Base-by-base conservation (phyloP, 139 green algal species). In the Chlamydomonas sp. region DNA sequence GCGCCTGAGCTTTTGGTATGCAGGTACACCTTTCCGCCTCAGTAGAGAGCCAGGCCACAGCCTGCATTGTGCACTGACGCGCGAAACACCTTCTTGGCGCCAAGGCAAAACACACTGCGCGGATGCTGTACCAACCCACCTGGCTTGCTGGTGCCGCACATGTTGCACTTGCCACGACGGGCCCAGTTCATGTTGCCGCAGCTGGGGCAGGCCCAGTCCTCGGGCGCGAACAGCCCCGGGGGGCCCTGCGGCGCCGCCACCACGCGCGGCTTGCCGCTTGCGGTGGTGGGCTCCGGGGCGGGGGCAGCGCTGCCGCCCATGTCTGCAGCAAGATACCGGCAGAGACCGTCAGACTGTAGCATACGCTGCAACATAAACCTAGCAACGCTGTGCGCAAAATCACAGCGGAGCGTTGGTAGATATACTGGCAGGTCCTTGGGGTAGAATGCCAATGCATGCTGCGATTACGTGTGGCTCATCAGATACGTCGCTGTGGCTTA, bases 141-240 rank as follows among this genome's bases (percentile, higher is more conserved):
- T 18, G 92, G 92, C 91, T 96, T 96, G n/a, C 78, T 61, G 6
- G 85, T 86, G 18, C 82, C 84, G 78, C 93, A 96, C 85, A 93
- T 75, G 91, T 98, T 98, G 93, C 96, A 98, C 12, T 83, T 85
- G 77, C 84, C 89, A 18, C 95, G 89, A n/a, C 93, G 90, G 0
- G 92, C 94, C 90, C 95, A 98, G 92, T 96, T 97, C 77, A 93
- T 95, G 88, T 98, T 98, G 79, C 94, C 95, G 88, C 96, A 98
- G 60, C 83, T 90, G 59, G 91, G 88, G 91, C 96, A 98, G 1
- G 93, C 76, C 96, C 96, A 98, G 89, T 98, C 96, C 63, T 91
- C 96, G 3, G 82, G 77, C 2, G 67, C 18, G 68, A 95, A 97
- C 84, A 94, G 82, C 31, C 93, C 93, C 8, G 93, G 63, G 0